Evolutionary conservation across 1,284 basidiomycete genomes (phyloP).

Genomic region (Irpex sp.): DNA sequence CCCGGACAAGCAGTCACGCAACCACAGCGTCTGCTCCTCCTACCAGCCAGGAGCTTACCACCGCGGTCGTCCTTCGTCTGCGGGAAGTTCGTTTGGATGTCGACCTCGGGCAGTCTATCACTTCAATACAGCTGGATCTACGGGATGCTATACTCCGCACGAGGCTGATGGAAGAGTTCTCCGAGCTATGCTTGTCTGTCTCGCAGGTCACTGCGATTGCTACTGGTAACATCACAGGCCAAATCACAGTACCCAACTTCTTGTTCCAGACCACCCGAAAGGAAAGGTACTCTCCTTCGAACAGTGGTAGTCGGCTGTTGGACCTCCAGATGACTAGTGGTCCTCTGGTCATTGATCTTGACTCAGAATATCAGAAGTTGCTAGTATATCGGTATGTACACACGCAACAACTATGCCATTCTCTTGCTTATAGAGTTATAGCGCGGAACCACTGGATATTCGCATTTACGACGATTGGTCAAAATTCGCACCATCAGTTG

Average conservation of each 20-base stretch:
- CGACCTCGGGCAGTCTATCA: slow-evolving; percentile 75
- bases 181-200: slow-evolving; percentile 66
- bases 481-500: slow-evolving; percentile 33
- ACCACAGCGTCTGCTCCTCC: slow-evolving; percentile 9
- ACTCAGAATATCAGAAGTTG: slow-evolving; percentile 74
- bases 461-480: slow-evolving; percentile 84
- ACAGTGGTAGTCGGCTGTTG: slow-evolving; percentile 45
- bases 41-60: slow-evolving; percentile 47
- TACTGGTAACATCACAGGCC: slow-evolving; percentile 72
- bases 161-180: slow-evolving; percentile 48
- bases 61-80: slow-evolving; percentile 60
- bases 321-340: slow-evolving; percentile 76
- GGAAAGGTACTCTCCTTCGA: slow-evolving; percentile 31
- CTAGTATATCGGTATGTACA: slow-evolving; percentile 69
- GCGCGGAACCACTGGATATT: slow-evolving; percentile 74
- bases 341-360: slow-evolving; percentile 58
- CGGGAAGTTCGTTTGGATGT: slow-evolving; percentile 67
- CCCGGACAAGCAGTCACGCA: slow-evolving; percentile 5
- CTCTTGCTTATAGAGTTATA: slow-evolving; percentile 22
- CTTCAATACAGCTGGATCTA: slow-evolving; percentile 57
- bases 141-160: slow-evolving; percentile 55
- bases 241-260: slow-evolving; percentile 62
- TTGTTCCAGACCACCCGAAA: slow-evolving; percentile 72
- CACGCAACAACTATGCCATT: slow-evolving; percentile 1
- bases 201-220: slow-evolving; percentile 57